A percentile compares a stretch with the other conserved stretches of the same genome.
These are phyloP conservation scores for Exophiala sideris DNA, from an alignment of 2,329 filamentous ascomycete species.

Conservation along the genomic window DNA sequence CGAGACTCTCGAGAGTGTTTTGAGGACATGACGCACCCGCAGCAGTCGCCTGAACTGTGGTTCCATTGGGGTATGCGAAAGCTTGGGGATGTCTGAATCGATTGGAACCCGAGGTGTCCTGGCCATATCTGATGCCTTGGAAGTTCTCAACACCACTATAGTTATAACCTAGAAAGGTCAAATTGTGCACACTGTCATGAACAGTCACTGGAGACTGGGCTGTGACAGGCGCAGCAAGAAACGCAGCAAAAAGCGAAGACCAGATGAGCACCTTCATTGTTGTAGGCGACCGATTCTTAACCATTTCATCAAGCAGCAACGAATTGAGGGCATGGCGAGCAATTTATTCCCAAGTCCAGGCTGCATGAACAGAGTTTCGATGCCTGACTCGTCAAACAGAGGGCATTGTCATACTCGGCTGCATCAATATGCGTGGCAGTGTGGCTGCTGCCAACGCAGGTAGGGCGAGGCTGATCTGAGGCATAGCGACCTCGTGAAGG, in stretches of 20 bases:
- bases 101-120: constrained; percentile 31
- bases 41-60: constrained; percentile 24
- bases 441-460: too few relatives aligned
- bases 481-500: too few relatives aligned
- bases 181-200: constrained; percentile 9
- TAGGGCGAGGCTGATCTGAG: too few relatives aligned
- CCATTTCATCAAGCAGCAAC: neutral
- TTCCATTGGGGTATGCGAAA: constrained; percentile 27
- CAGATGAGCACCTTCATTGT: neutral
- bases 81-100: constrained; percentile 31
- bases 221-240: neutral
- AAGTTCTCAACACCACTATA: constrained; percentile 29
- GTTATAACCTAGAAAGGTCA: constrained; percentile 24
- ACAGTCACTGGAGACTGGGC: constrained; percentile 12
- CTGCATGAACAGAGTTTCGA: too few relatives aligned
- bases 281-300: neutral
- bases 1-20: constrained; percentile 9
- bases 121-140: constrained; percentile 29
- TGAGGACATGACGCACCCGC: constrained; percentile 29
- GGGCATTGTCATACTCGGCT: too few relatives aligned
- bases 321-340: too few relatives aligned
- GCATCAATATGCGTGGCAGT: too few relatives aligned
- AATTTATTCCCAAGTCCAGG: too few relatives aligned
- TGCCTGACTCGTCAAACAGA: too few relatives aligned
- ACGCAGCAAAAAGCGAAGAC: neutral